Conservation (phyloP, 2,329 filamentous ascomycete genomes). For the Akanthomyces muscarius region DNA sequence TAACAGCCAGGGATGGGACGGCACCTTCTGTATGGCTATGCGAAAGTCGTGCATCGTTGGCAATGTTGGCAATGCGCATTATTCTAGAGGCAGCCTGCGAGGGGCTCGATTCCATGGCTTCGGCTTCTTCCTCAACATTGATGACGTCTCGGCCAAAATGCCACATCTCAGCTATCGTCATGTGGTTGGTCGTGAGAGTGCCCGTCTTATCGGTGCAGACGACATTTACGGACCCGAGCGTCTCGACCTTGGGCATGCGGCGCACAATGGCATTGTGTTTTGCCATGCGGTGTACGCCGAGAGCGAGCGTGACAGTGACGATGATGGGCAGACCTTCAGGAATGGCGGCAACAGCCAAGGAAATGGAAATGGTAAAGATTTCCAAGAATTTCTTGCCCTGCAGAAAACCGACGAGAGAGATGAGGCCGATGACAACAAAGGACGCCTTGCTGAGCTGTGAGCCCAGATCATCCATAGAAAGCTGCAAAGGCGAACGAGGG, state of each 20-base stretch:
- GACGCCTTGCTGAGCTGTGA: constrained; percentile 96
- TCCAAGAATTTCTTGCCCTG: constrained; percentile 88
- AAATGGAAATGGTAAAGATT: constrained; percentile 97
- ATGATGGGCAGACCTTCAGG: constrained; percentile 96
- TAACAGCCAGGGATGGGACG: constrained; percentile 65
- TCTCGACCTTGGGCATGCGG: constrained; percentile 94
- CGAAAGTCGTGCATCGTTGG: constrained; percentile 85
- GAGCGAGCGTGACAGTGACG: constrained; percentile 90
- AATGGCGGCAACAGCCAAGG: constrained; percentile 91
- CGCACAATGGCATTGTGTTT: constrained; percentile 92
- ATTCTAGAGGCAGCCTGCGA: constrained; percentile 75
- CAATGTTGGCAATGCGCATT: constrained; percentile 88
- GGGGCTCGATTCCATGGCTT: constrained; percentile 53
- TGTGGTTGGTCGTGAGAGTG: constrained; percentile 94
- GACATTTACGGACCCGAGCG: constrained; percentile 97
- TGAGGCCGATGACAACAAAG: constrained; percentile 88
- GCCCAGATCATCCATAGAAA: constrained; percentile 96
- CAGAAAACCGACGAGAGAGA: constrained; percentile 84
- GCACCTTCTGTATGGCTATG: constrained; percentile 66
- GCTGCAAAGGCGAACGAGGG: constrained; percentile 85
- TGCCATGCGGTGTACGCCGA: constrained; percentile 96
- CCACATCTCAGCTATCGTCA: constrained; percentile 97
- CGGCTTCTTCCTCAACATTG: constrained; percentile 52
- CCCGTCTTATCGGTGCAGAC: constrained; percentile 96
- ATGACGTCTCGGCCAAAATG: constrained; percentile 68